Evolutionary conservation across 371 early-diverging fungal species (phyloP).

Genomic region (Phascolomyces articulosus): DNA sequence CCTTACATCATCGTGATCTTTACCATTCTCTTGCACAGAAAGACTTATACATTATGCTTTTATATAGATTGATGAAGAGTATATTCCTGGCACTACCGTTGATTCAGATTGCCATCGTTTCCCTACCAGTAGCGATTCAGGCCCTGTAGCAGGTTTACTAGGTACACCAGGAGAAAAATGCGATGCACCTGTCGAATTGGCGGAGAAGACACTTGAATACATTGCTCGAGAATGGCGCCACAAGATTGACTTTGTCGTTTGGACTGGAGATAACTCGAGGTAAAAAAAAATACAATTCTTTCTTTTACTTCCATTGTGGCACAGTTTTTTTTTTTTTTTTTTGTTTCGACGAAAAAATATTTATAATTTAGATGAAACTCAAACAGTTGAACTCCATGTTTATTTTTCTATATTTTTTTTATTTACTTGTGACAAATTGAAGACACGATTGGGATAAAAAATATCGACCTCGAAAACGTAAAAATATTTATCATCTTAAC

Average conservation of each 20-base stretch:
- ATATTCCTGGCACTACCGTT: conserved; percentile 46
- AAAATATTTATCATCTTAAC: conserved; percentile 60
- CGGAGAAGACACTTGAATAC: conserved; percentile 76
- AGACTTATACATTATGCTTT: no score
- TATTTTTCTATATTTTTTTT: background rate
- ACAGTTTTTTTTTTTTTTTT: no score
- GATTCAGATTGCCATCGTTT: conserved; percentile 56
- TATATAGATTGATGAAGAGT: conserved; percentile 48
- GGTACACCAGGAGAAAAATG: conserved; percentile 53
- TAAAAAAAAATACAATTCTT: conserved; percentile 56
- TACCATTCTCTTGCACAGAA: background rate
- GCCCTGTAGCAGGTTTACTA: conserved; percentile 39
- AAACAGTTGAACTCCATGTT: conserved; percentile 18
- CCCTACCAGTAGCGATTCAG: background rate
- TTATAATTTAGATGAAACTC: conserved; percentile 30
- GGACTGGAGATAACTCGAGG: conserved; percentile 68
- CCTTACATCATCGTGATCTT: no score
- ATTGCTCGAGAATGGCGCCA: conserved; percentile 56
- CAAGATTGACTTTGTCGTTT: conserved; percentile 77
- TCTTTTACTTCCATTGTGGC: no score
- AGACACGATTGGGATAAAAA: conserved; percentile 75
- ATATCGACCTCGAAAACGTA: conserved; percentile 48
- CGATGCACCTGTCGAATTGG: conserved; percentile 39
- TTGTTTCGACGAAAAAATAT: no score
- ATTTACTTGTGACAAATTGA: background rate